A percentile compares a stretch with the other conserved stretches of the same genome.
These are phyloP conservation scores for Fragaria ananassa DNA, from an alignment of 306 rosid species.

Conservation along the genomic window DNA sequence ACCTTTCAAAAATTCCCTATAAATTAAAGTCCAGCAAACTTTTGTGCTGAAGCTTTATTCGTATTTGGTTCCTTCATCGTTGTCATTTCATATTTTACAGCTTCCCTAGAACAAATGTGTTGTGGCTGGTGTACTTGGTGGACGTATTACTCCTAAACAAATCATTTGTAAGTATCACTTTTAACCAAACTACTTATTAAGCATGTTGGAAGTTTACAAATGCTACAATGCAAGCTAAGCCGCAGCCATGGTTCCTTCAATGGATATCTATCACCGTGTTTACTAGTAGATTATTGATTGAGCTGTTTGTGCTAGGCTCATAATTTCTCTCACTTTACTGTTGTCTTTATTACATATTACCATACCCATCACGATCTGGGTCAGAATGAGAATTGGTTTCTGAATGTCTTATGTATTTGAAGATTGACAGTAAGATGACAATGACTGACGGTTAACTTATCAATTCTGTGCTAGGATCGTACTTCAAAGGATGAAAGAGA, in stretches of 20 bases:
- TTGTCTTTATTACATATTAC: background rate
- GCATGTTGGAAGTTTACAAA: background rate
- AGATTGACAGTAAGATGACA: background rate
- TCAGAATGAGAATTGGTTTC: background rate
- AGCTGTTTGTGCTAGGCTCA: background rate
- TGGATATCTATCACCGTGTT: background rate
- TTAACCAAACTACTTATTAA: conserved; percentile 12
- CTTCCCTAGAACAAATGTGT: conserved; percentile 78
- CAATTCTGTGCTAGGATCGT: conserved; percentile 56
- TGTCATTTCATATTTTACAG: conserved; percentile 41
- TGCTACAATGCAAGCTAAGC: background rate
- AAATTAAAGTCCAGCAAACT: background rate
- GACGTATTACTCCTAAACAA: conserved; percentile 73
- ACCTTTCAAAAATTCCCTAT: background rate
- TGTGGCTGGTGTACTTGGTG: conserved; percentile 87
- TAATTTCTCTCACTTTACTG: background rate
- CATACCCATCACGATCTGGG: background rate
- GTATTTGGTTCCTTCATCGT: conserved; percentile 10
- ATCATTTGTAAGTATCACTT: conserved; percentile 69
- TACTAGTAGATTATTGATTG: background rate
- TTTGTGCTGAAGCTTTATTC: background rate
- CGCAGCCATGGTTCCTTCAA: background rate
- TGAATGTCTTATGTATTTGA: background rate
- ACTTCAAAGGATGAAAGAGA: conserved; percentile 75
- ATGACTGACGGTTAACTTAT: conserved; percentile 3